Evolutionary conservation across 495 filamentous ascomycete genomes (phyloP).

Genomic region (Aspergillus cristatus): DNA sequence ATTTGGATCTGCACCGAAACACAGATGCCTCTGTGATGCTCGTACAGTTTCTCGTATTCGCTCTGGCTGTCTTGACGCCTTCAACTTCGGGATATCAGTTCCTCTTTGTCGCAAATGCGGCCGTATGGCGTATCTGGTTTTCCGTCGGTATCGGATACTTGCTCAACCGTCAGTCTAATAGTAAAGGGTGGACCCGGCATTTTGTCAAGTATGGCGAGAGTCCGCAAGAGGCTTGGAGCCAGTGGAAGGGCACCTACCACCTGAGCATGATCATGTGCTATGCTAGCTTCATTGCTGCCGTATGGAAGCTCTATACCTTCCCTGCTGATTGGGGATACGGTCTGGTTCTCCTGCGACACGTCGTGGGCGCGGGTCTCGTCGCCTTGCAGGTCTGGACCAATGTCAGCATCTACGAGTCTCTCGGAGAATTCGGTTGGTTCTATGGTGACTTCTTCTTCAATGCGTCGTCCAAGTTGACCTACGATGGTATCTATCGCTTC

Average conservation of each 20-base stretch:
- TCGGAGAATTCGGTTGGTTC: conserved; percentile 99
- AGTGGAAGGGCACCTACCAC: conserved; percentile 97
- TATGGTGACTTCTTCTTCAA: conserved; percentile 96
- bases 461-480: conserved; percentile 75
- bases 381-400: conserved; percentile 89
- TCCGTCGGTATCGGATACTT: conserved; percentile 80
- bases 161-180: conserved; percentile 73
- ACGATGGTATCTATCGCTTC: conserved; percentile 95
- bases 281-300: conserved; percentile 77
- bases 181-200: conserved; percentile 90
- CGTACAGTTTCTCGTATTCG: conserved; percentile 61
- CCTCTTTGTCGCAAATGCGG: conserved; percentile 72
- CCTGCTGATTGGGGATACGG: conserved; percentile 81
- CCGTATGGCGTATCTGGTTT: conserved; percentile 85
- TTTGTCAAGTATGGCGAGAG: conserved; percentile 95
- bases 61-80: conserved; percentile 66
- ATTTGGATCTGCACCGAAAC: conserved; percentile 78
- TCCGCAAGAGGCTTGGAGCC: conserved; percentile 84
- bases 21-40: conserved; percentile 75
- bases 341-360: conserved; percentile 74
- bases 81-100: conserved; percentile 62
- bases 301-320: conserved; percentile 90
- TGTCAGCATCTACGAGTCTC: conserved; percentile 87
- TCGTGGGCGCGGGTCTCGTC: conserved; percentile 70
- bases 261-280: conserved; percentile 85